phyloP scores from a whole-genome alignment of 306 rosid genomes.

The Rosa multiflora region DNA sequence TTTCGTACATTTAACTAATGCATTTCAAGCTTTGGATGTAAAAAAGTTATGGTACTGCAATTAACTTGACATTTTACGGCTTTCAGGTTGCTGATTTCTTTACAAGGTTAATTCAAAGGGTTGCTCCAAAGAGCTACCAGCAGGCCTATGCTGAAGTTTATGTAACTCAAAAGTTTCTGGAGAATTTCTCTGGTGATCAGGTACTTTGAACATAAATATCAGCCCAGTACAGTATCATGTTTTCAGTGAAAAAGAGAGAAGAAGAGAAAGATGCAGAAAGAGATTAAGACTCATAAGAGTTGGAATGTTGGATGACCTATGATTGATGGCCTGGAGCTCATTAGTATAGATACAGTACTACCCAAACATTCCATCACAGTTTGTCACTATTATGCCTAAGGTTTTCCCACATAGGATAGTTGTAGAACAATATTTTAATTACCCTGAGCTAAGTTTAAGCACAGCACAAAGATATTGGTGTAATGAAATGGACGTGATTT shows the following conservation, averaged over 20 bases:
- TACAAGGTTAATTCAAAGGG: conserved; percentile 87
- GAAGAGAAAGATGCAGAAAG: not conserved
- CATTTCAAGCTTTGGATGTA: not conserved
- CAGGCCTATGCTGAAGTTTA: conserved; percentile 86
- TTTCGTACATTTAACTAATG: not conserved
- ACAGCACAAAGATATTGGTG: not conserved
- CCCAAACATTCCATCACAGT: not conserved
- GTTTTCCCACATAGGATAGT: not conserved
- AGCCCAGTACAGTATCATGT: not conserved
- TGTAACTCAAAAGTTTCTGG: conserved; percentile 81
- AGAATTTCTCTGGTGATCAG: conserved; percentile 95
- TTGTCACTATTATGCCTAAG: not conserved
- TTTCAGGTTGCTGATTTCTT: conserved; percentile 86
- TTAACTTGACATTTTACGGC: conserved; percentile 1
- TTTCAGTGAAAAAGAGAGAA: not conserved
- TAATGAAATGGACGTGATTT: not conserved
- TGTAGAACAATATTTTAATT: not conserved
- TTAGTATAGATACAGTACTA: conserved; percentile 1
- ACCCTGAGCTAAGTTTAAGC: conserved; percentile 4
- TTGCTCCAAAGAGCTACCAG: conserved; percentile 94
- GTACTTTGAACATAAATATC: conserved; percentile 33
- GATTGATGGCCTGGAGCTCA: conserved; percentile 1
- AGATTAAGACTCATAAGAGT: not conserved
- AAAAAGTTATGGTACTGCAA: not conserved
- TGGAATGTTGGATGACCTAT: conserved; percentile 7